phyloP scores from a whole-genome alignment of 1,284 basidiomycete genomes.

The Heterobasidion parviporum region DNA sequence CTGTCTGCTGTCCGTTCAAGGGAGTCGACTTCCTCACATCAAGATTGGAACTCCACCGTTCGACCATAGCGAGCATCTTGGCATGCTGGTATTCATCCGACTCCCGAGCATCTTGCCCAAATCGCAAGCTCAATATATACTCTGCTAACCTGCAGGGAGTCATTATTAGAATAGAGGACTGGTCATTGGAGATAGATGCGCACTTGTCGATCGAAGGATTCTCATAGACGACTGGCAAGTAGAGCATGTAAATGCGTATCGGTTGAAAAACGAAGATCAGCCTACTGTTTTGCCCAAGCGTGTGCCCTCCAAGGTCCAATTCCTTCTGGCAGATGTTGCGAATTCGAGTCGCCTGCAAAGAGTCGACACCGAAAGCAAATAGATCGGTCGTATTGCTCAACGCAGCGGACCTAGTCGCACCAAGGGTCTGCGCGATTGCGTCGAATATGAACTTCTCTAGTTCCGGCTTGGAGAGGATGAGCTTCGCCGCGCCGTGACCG shows the following conservation, averaged over 20 bases:
- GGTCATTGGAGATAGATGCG: background rate
- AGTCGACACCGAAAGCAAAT: slow-evolving; percentile 45
- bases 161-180: background rate
- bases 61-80: background rate
- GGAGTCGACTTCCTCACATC: background rate
- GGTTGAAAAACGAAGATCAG: background rate
- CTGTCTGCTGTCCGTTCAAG: background rate
- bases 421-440: background rate
- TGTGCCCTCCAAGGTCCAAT: slow-evolving; percentile 24
- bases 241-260: background rate
- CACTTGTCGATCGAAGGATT: background rate
- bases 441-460: background rate
- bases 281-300: background rate
- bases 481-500: background rate
- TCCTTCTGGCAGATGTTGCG: slow-evolving; percentile 40
- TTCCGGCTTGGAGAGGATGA: background rate
- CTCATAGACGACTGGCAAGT: background rate
- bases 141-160: background rate
- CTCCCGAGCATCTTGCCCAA: background rate
- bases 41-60: background rate
- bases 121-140: background rate
- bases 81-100: background rate
- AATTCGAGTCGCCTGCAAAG: slow-evolving; percentile 46
- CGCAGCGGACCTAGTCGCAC: background rate
- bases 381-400: slow-evolving; percentile 25